phyloP scores from a whole-genome alignment of 139 green algal species.

The Bryopsis sp. region DNA sequence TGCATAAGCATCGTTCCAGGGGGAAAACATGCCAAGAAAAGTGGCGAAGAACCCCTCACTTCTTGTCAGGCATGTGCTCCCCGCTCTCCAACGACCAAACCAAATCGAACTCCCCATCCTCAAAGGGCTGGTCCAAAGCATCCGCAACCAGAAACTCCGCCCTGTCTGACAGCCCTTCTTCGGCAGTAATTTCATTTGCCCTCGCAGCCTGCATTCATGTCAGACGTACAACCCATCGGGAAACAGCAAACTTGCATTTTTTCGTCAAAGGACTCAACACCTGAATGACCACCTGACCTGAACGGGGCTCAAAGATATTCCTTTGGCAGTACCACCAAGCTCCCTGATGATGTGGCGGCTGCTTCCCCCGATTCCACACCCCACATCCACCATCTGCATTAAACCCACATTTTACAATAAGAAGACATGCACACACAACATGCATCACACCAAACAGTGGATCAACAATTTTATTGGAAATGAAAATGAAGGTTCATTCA shows the following conservation, averaged over 20 bases:
- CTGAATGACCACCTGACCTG: conserved; percentile 34
- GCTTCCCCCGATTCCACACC: conserved; percentile 91
- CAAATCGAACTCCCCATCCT: conserved; percentile 71
- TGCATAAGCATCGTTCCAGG: background rate
- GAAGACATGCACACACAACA: background rate
- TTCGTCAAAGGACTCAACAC: background rate
- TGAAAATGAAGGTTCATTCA: background rate
- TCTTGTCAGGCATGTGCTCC: conserved; percentile 88
- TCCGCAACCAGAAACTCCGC: conserved; percentile 61
- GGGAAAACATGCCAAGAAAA: background rate
- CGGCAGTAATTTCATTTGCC: conserved; percentile 59
- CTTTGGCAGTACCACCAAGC: conserved; percentile 44
- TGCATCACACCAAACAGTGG: background rate
- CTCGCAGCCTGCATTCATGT: conserved; percentile 43
- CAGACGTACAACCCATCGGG: too few species aligned
- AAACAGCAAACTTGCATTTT: too few species aligned
- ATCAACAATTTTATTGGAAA: background rate
- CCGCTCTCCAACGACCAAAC: conserved; percentile 75
- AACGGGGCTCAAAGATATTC: conserved; percentile 86
- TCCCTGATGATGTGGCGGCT: conserved; percentile 77
- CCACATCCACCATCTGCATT: conserved; percentile 83
- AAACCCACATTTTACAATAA: conserved; percentile 4
- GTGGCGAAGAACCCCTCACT: conserved; percentile 11
- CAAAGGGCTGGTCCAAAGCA: conserved; percentile 76
- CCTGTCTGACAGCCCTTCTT: conserved; percentile 44